phyloP scores from a whole-genome alignment of 139 green algal species.

The Chlamydomonas incerta region DNA sequence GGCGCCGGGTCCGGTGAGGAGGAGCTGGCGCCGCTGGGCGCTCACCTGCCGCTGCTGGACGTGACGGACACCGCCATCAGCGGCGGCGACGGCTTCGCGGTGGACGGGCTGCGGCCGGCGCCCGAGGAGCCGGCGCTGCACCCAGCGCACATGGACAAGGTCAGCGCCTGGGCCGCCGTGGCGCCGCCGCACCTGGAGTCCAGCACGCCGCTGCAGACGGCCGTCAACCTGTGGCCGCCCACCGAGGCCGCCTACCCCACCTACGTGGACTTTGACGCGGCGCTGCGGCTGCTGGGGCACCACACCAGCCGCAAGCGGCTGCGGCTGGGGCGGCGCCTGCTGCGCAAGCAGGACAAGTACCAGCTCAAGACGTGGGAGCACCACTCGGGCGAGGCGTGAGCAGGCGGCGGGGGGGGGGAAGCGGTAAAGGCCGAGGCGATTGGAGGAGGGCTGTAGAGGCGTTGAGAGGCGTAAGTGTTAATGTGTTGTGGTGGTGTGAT shows the following conservation, averaged over 20 bases:
- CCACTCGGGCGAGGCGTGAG: conserved; percentile 24
- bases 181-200: conserved; percentile 56
- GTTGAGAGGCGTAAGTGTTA: too few relatives aligned
- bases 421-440: too few relatives aligned
- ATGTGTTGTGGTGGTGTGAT: too few relatives aligned
- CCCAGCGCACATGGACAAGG: conserved; percentile 56
- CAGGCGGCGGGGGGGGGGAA: too few relatives aligned
- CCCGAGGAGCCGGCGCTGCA: not conserved
- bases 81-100: not conserved
- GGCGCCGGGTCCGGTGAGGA: too few relatives aligned
- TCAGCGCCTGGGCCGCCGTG: conserved; percentile 44
- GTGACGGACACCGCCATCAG: not conserved
- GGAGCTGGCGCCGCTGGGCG: not conserved
- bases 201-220: conserved; percentile 4
- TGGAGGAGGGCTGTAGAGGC: too few relatives aligned
- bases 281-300: conserved; percentile 40
- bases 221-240: conserved; percentile 56
- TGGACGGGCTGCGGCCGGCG: not conserved
- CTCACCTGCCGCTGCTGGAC: conserved; percentile 22
- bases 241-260: conserved; percentile 58
- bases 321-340: conserved; percentile 7
- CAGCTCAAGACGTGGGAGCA: conserved; percentile 63
- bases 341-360: conserved; percentile 59
- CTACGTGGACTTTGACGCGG: conserved; percentile 57
- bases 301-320: conserved; percentile 51